Evolutionary conservation across 73 alveolate species (phyloP), one percentile per base, ranked within the genome.

Genomic region (Paraurostyla sp.): DNA sequence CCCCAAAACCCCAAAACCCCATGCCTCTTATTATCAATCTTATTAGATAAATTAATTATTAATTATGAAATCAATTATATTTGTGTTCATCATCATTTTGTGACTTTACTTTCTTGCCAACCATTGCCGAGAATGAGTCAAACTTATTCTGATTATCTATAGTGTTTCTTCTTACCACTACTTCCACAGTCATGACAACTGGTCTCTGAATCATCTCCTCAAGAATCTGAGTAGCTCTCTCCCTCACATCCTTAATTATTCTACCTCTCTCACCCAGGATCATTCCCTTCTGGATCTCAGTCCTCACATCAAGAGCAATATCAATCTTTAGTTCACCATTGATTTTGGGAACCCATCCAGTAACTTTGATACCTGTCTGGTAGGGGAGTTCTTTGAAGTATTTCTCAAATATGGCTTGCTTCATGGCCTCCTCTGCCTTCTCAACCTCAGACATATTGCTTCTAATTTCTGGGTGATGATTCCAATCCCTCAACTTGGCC

Each of bases 291-390:
- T 58, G 69, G 43, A 63, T 43, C 33, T 88, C 75, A 30, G 27
- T 80, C 36, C 56, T 48, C 13, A 62, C 91, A 29, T 80, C 87
- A 32, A 88, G 63, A 18, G 60, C 20, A 27, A 88, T 23, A 25
- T 80, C 94, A 15, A 88, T 51, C 33, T 59, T 76, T 9, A 88
- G 59, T 29, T 80, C 94, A 27, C 94, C 94, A 80, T 88, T 88
- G 20, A 84, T 6, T 41, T 88, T 88, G 0, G 94, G 94, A 7
- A 62, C 85, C 94, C 94, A 88, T 3, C 59, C 94, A 13, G 82
- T 45, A 23, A 43, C 56, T 23, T 78, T 84, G 29, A 88, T 62
- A 27, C 91, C 94, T 16, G 49, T 50, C 48, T 63, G 69, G 62
- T 88, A 80, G 11, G 94, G 94, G 4, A 88, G 20, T 60, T 88